Evolutionary conservation across 148 eudicot species (phyloP), one percentile per base, ranked within the genome.

Genomic region (Drosera capensis): DNA sequence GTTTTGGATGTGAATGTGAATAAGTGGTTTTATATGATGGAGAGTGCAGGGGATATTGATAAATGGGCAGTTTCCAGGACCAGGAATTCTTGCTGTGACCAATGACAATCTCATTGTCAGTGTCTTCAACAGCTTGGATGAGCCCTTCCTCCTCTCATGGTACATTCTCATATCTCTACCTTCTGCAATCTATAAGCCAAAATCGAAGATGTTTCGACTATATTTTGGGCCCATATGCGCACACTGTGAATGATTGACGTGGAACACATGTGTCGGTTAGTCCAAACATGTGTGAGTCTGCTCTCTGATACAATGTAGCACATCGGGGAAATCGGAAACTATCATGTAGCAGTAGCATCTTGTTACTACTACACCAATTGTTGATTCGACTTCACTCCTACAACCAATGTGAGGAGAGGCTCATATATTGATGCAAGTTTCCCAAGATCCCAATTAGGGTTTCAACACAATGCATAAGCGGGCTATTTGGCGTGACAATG

Each of bases 41-140:
- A 28, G 9, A 28, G 6, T 44, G 49, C 76, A 78, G 85, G 85
- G 79, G 35, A 78, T 78, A 45, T 48, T 78, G 62, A 78, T 78
- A 37, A 78, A 78, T 48, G 77, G 85, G 46, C 80, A 78, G 52
- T 78, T 78, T 47, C 85, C 85, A 1, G 85, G 84, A 28, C 79
- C 79, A 16, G 56, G 54, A 20, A 65, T 77, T 12, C 58, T 70
- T 7, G 63, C 74, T 16, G 84, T 77, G 20, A 77, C 79, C 3
- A 77, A 77, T 56, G 79, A 77, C 52, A 78, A 77, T 49, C 51
- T 77, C 54, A 68, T 77, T 22, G 40, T 77, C 25, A 73, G 57
- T 55, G 84, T 77, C 11, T 67, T 44, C 48, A 77, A 77, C 46
- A 57, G 58, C 28, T 62, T 77, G 64, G 74, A 70, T 25, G 59